Evolutionary conservation across 768 basidiomycete genomes (phyloP), one percentile per base, ranked within the genome.

Genomic region (Leccinum ochraceum): DNA sequence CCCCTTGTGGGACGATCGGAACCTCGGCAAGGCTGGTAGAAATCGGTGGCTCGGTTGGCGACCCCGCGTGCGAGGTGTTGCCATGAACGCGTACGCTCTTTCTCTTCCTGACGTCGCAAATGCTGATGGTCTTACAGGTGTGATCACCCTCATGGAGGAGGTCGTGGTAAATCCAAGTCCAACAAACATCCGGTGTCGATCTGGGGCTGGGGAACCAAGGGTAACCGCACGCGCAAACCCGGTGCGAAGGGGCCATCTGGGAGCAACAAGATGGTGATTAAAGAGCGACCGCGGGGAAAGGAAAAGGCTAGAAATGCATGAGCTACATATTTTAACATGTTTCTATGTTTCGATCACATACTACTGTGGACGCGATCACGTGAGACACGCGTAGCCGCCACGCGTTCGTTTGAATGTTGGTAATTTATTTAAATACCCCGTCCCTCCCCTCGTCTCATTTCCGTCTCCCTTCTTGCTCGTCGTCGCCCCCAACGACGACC

Each of bases 71-170:
- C 88, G 95, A 75, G 95, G 95, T 87, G 88, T 97, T 65, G 95
- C 95, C 48, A 96, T 96, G 95, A 98, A 97, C 75, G 89, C 93
- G 86, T 94, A 78, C 48, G 89, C 61, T 26, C 3, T 55, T 58
- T 58, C 53, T 59, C 53, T 30, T 54, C 17, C 53, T 44, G 28
- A 8, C 4, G 48, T 36, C 24, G 36, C 28, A 37, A n/a, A 32
- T 34, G 3, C 48, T 70, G 28, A 68, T 32, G 7, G 4, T 5
- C 1, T 51, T 56, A 9, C 59, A 94, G 92, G 51, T 83, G 82
- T 57, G 94, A 95, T 75, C 94, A 95, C 76, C 95, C 96, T 62
- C 95, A 97, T 72, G 95, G 95, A 76, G 95, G 96, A 80, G 96
- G 96, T 75, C 90, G 96, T 77, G 96, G 96, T 67, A 98, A 96